Conservation (phyloP, 1,284 basidiomycete species). For the Bjerkandera adusta region DNA sequence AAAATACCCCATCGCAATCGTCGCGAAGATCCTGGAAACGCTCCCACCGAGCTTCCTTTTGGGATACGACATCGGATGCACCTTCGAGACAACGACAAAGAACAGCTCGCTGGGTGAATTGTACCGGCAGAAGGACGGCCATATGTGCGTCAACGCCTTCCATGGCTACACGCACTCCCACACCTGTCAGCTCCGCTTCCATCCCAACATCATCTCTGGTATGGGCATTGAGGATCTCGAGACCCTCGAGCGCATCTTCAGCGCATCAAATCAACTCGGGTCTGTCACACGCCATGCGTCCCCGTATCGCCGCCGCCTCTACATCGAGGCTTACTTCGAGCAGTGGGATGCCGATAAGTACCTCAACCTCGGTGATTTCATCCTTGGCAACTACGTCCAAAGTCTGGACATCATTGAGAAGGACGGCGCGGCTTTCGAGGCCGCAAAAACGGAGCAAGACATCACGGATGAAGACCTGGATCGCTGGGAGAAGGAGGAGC, state of each 20-base stretch:
- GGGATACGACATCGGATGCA: slow-evolving; percentile 36
- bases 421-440: slow-evolving; percentile 7
- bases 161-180: slow-evolving; percentile 31
- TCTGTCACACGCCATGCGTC: slow-evolving; percentile 26
- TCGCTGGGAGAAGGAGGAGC: slow-evolving; percentile 16
- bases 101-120: slow-evolving; percentile 23
- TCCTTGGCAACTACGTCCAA: slow-evolving; percentile 27
- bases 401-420: slow-evolving; percentile 21
- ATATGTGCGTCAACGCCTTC: slow-evolving; percentile 18
- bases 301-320: slow-evolving; percentile 22
- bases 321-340: slow-evolving; percentile 24
- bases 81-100: slow-evolving; percentile 25
- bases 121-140: slow-evolving; percentile 17
- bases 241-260: slow-evolving; percentile 29
- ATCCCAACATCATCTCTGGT: slow-evolving; percentile 24
- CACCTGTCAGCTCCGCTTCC: slow-evolving; percentile 26
- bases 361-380: slow-evolving; percentile 21
- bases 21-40: slow-evolving; percentile 22
- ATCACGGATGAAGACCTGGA: slow-evolving; percentile 15
- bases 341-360: slow-evolving; percentile 32
- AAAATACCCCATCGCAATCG: slow-evolving; percentile 33
- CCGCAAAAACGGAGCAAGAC: slow-evolving; percentile 2
- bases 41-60: slow-evolving; percentile 14
- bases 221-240: slow-evolving; percentile 32
- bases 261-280: slow-evolving; percentile 28